Evolutionary conservation across 2,329 filamentous ascomycete species (phyloP).

Genomic region (Mycosphaerella arachidis): DNA sequence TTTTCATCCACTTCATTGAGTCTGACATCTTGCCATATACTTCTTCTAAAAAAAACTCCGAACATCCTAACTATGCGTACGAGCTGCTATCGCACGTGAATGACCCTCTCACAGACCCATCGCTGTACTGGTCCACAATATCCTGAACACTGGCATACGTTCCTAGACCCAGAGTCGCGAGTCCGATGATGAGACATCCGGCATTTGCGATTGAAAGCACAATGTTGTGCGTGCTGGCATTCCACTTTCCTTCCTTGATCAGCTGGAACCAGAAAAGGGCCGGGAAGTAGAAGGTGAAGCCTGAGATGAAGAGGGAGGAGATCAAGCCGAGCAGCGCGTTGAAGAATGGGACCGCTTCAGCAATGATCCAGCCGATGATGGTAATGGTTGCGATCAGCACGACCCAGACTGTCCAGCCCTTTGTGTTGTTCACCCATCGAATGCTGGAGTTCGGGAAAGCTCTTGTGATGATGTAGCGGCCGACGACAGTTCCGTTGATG

Average conservation of each 20-base stretch:
- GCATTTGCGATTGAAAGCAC: slow-evolving; percentile 43
- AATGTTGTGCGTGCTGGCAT: slow-evolving; percentile 44
- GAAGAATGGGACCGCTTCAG: slow-evolving; percentile 69
- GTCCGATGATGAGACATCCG: slow-evolving; percentile 37
- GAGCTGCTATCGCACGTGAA: slow-evolving; percentile 36
- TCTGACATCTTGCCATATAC: background rate
- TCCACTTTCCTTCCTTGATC: slow-evolving; percentile 45
- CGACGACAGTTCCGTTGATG: slow-evolving; percentile 56
- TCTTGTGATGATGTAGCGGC: slow-evolving; percentile 59
- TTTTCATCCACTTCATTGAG: background rate
- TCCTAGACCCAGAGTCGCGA: slow-evolving; percentile 35
- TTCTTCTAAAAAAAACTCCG: no score
- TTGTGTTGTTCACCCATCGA: slow-evolving; percentile 40
- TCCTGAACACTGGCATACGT: slow-evolving; percentile 44
- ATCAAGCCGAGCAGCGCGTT: slow-evolving; percentile 65
- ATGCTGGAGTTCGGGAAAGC: slow-evolving; percentile 54
- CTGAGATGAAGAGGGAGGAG: slow-evolving; percentile 59
- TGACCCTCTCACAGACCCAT: slow-evolving; percentile 35
- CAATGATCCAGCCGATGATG: slow-evolving; percentile 63
- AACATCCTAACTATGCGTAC: background rate
- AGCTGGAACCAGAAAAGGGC: slow-evolving; percentile 42
- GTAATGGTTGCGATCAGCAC: slow-evolving; percentile 55
- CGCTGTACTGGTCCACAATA: slow-evolving; percentile 39
- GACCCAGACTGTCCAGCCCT: slow-evolving; percentile 56
- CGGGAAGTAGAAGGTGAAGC: slow-evolving; percentile 51